Percentiles rank a stretch among this genome's conserved stretches.
phyloP scores from a whole-genome alignment of 2,329 filamentous ascomycete species.

The Ophiostoma sp. region DNA sequence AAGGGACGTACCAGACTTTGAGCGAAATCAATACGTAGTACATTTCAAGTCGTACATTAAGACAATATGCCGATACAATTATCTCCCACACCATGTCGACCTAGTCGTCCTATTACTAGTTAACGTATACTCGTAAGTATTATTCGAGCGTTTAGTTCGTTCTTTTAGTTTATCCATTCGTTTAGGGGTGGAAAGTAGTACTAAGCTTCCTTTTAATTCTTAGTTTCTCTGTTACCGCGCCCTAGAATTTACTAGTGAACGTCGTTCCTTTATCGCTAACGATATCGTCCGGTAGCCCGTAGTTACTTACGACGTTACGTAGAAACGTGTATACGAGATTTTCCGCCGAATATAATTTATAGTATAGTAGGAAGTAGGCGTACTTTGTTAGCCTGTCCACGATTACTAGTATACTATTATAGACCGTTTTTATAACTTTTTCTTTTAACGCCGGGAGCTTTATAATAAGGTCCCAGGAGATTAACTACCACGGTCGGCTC shows the following conservation, averaged over 20 bases:
- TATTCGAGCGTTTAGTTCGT: background rate
- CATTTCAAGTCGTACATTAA: background rate
- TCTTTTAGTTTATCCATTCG: background rate
- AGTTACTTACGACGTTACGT: background rate
- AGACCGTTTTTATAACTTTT: too few relatives aligned
- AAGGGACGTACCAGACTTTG: too few relatives aligned
- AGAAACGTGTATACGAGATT: too few relatives aligned
- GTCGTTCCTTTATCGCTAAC: background rate
- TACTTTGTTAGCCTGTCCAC: too few relatives aligned
- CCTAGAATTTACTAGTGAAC: background rate
- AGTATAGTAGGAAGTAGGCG: too few relatives aligned
- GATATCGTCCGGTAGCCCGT: background rate
- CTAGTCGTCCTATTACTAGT: too few relatives aligned
- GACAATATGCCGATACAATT: constrained; percentile 16
- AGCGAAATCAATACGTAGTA: background rate
- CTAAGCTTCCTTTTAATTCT: background rate
- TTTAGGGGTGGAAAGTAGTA: background rate
- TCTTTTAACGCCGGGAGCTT: background rate
- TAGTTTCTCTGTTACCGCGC: too few relatives aligned
- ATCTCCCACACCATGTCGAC: background rate
- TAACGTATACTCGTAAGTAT: too few relatives aligned
- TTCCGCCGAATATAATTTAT: too few relatives aligned
- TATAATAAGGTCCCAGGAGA: background rate
- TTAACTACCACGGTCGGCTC: background rate
- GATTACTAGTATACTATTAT: too few relatives aligned